These are phyloP conservation scores for Rickenella mellea DNA, from an alignment of 768 basidiomycete species.

Conservation along the genomic window DNA sequence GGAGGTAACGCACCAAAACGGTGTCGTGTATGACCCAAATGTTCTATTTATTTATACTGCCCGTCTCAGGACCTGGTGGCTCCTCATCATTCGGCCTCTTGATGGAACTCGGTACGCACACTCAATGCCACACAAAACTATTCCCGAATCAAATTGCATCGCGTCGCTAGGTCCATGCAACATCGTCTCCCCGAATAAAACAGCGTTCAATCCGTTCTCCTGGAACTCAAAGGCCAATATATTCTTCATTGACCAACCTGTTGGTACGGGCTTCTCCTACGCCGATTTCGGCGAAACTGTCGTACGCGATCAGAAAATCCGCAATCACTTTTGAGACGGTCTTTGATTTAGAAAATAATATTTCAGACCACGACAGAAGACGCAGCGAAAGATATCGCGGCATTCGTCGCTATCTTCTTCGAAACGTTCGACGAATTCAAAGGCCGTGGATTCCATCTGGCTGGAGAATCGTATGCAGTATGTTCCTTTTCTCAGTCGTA, in stretches of 20 bases:
- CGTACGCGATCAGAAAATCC: too few species aligned
- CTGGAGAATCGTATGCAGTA: slow-evolving; percentile 59
- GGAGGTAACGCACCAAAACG: too few species aligned
- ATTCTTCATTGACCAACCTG: slow-evolving; percentile 38
- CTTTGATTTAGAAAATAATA: too few species aligned
- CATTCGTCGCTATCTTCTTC: slow-evolving; percentile 65
- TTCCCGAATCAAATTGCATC: not conserved
- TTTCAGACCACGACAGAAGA: slow-evolving; percentile 61
- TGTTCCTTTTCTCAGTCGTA: slow-evolving; percentile 13
- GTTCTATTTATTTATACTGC: not conserved
- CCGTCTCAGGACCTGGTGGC: slow-evolving; percentile 21
- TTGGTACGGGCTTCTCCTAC: slow-evolving; percentile 38
- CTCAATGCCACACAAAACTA: not conserved
- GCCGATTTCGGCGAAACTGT: slow-evolving; percentile 32
- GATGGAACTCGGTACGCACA: slow-evolving; percentile 40
- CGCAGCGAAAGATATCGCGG: slow-evolving; percentile 60
- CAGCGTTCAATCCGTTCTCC: slow-evolving; percentile 43
- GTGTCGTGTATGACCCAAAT: not conserved
- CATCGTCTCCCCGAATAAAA: slow-evolving; percentile 38
- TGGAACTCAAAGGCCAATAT: slow-evolving; percentile 18
- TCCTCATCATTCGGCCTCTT: slow-evolving; percentile 56
- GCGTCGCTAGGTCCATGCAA: slow-evolving; percentile 24
- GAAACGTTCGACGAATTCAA: slow-evolving; percentile 66
- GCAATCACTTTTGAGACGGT: too few species aligned
- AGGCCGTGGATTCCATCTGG: slow-evolving; percentile 37